Evolutionary conservation across 1,139 yeast genomes (phyloP).

Genomic region (Saccharomyces hybrid): DNA sequence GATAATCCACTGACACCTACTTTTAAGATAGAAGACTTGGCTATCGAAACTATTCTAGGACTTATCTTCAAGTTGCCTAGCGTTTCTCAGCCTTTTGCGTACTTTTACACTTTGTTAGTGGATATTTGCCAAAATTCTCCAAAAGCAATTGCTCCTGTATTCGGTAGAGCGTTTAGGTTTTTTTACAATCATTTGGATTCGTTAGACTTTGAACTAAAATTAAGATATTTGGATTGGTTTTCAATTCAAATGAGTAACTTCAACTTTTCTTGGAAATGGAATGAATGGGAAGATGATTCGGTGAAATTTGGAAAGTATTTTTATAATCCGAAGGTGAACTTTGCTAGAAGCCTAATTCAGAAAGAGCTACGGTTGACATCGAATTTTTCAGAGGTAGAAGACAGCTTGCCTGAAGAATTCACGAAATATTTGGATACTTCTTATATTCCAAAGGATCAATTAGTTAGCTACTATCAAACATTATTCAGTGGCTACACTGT

Average conservation of each 20-base stretch:
- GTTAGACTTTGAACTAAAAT: conserved; percentile 68
- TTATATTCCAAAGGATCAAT: conserved; percentile 34
- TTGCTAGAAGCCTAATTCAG: conserved; percentile 70
- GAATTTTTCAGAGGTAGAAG: conserved; percentile 58
- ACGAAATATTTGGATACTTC: conserved; percentile 53
- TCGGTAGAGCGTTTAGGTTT: conserved; percentile 87
- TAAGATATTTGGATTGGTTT: conserved; percentile 84
- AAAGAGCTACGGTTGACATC: conserved; percentile 77
- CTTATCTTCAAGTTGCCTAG: conserved; percentile 70
- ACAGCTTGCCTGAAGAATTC: conserved; percentile 72
- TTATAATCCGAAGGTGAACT: conserved; percentile 67
- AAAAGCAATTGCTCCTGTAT: conserved; percentile 87
- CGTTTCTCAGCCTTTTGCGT: conserved; percentile 60
- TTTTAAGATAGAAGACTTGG: conserved; percentile 88
- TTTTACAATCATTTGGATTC: conserved; percentile 61
- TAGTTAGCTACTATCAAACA: conserved; percentile 33
- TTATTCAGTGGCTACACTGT: conserved; percentile 25
- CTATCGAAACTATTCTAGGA: conserved; percentile 74
- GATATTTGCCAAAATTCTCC: conserved; percentile 85
- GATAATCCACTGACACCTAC: conserved; percentile 44
- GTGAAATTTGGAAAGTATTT: conserved; percentile 31
- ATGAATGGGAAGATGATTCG: conserved; percentile 75
- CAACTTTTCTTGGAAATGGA: conserved; percentile 97
- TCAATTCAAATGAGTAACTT: conserved; percentile 88
- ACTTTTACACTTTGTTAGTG: conserved; percentile 79